These are phyloP conservation scores for Suillus luteus DNA, from an alignment of 768 basidiomycete species.

Conservation along the genomic window DNA sequence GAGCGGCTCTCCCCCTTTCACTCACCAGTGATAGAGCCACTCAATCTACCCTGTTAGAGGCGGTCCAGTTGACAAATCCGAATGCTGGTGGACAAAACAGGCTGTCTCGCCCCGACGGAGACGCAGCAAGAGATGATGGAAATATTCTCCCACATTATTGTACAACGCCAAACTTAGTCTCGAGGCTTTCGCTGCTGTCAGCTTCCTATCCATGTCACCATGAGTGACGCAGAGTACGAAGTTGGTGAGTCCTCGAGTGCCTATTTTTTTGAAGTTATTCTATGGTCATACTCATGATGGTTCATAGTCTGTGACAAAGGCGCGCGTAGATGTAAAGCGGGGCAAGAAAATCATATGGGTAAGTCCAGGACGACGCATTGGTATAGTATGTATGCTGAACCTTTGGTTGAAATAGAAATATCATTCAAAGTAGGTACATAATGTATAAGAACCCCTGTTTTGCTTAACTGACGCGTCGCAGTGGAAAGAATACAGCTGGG, in stretches of 20 bases:
- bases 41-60: no score
- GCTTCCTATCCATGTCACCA: conserved; percentile 22
- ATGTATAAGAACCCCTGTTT: not conserved
- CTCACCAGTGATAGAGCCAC: no score
- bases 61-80: no score
- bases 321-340: conserved; percentile 49
- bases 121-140: no score
- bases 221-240: conserved; percentile 59
- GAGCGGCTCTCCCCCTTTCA: no score
- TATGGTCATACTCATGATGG: not conserved
- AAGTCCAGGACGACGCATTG: conserved; percentile 12
- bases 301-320: conserved; percentile 55
- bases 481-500: conserved; percentile 62
- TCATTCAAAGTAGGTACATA: conserved; percentile 50
- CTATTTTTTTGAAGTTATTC: conserved; percentile 10
- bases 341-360: conserved; percentile 57
- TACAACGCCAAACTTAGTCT: not conserved
- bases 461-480: conserved; percentile 26
- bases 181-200: not conserved
- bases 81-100: no score
- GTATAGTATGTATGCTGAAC: not conserved
- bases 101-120: no score
- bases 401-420: conserved; percentile 44
- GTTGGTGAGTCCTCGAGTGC: conserved; percentile 51
- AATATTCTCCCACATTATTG: conserved; percentile 18